These are phyloP conservation scores for Suillus sp. DNA, from an alignment of 768 basidiomycete species.

Conservation along the genomic window DNA sequence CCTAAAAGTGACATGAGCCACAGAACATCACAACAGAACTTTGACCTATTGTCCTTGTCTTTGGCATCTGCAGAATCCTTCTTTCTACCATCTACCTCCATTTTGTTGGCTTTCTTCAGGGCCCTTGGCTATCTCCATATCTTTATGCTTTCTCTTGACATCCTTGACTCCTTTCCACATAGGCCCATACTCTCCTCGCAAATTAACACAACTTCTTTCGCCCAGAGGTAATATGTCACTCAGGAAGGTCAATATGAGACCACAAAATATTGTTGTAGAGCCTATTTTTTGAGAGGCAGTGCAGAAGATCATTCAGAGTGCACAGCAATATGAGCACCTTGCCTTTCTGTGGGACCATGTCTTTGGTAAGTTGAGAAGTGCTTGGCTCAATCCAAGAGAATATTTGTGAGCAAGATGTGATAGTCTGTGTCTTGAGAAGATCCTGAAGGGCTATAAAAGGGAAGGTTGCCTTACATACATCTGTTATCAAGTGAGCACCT, in stretches of 20 bases:
- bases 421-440: slow-evolving; percentile 83
- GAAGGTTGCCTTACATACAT: slow-evolving; percentile 76
- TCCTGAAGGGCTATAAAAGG: slow-evolving; percentile 78
- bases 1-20: slow-evolving; percentile 42
- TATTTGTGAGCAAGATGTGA: slow-evolving; percentile 80
- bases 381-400: slow-evolving; percentile 87
- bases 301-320: slow-evolving; percentile 83
- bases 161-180: slow-evolving; percentile 69
- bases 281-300: slow-evolving; percentile 87
- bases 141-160: slow-evolving; percentile 36
- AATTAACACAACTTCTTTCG: slow-evolving; percentile 89
- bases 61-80: slow-evolving; percentile 36
- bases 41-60: slow-evolving; percentile 60
- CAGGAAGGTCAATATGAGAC: slow-evolving; percentile 85
- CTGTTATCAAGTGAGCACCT: slow-evolving; percentile 36
- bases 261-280: slow-evolving; percentile 83
- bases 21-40: not conserved
- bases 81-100: slow-evolving; percentile 61
- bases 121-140: slow-evolving; percentile 32
- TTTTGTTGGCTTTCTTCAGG: slow-evolving; percentile 47
- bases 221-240: slow-evolving; percentile 85
- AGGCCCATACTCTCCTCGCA: slow-evolving; percentile 85
- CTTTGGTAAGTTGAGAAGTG: slow-evolving; percentile 67
- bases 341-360: slow-evolving; percentile 83
- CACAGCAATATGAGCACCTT: slow-evolving; percentile 85